Evolutionary conservation across 2,329 filamentous ascomycete species (phyloP).

Genomic region (Aulographum hederae): DNA sequence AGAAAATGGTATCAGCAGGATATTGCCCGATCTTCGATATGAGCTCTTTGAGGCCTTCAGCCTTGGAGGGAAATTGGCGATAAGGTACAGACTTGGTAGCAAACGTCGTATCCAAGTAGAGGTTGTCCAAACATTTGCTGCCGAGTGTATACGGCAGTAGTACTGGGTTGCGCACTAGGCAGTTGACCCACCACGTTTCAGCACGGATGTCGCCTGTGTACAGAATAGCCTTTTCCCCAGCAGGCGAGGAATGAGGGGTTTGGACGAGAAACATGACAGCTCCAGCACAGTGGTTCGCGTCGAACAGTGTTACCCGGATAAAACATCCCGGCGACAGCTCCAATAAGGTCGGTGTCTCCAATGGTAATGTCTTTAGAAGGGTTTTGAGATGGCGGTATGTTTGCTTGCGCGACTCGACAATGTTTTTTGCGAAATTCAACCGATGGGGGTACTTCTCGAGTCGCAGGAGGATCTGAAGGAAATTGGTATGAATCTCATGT

Average conservation of each 20-base stretch:
- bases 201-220: slow-evolving; percentile 83
- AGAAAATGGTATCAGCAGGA: slow-evolving; percentile 58
- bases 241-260: no score
- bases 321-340: slow-evolving; percentile 49
- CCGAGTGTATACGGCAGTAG: slow-evolving; percentile 51
- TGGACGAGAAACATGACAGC: slow-evolving; percentile 86
- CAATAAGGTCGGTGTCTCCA: slow-evolving; percentile 61
- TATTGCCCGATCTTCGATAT: slow-evolving; percentile 49
- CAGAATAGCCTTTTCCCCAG: slow-evolving; percentile 64
- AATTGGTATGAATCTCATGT: neutral
- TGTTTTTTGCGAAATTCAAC: slow-evolving; percentile 61
- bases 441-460: slow-evolving; percentile 65
- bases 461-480: slow-evolving; percentile 44
- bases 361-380: slow-evolving; percentile 59
- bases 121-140: slow-evolving; percentile 40
- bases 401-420: slow-evolving; percentile 55
- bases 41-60: slow-evolving; percentile 58
- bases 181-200: slow-evolving; percentile 72
- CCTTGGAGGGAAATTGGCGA: slow-evolving; percentile 41
- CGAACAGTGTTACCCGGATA: slow-evolving; percentile 70
- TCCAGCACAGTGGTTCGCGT: slow-evolving; percentile 84
- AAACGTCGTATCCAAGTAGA: slow-evolving; percentile 85
- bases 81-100: slow-evolving; percentile 31
- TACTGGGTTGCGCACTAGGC: slow-evolving; percentile 50
- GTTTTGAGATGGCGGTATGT: slow-evolving; percentile 61